Conservation (phyloP, 495 filamentous ascomycete species). For the Penicillium cataractarum region DNA sequence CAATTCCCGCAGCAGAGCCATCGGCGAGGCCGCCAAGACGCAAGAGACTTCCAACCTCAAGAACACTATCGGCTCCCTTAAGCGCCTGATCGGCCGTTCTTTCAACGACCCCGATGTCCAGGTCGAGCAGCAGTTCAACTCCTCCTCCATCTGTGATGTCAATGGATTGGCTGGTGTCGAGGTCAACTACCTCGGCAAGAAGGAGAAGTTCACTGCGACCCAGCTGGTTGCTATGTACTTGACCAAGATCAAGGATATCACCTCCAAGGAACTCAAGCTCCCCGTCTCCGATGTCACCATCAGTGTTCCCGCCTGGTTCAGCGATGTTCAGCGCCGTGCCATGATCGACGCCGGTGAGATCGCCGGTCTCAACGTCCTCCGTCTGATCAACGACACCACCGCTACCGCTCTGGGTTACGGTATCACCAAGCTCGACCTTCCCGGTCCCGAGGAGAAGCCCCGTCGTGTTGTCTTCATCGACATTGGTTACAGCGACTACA, state of each 20-base stretch:
- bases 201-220: conserved; percentile 87
- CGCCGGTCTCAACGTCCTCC: conserved; percentile 86
- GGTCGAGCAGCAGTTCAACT: conserved; percentile 89
- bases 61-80: conserved; percentile 93
- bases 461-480: conserved; percentile 91
- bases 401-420: conserved; percentile 95
- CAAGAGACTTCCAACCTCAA: conserved; percentile 99
- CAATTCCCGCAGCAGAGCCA: conserved; percentile 86
- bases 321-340: conserved; percentile 85
- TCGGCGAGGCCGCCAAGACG: conserved; percentile 95
- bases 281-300: conserved; percentile 95
- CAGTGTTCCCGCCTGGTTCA: conserved; percentile 96
- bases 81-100: conserved; percentile 85
- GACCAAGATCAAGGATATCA: conserved; percentile 88
- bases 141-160: conserved; percentile 84
- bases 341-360: conserved; percentile 94
- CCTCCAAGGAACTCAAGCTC: conserved; percentile 83
- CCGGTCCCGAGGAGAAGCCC: conserved; percentile 87
- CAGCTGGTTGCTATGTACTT: conserved; percentile 95
- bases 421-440: conserved; percentile 96
- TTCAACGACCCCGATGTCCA: conserved; percentile 89
- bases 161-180: conserved; percentile 93
- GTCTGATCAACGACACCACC: conserved; percentile 97
- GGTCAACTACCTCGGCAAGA: conserved; percentile 91
- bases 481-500: conserved; percentile 96